Evolutionary conservation across 1,284 basidiomycete genomes (phyloP).

Genomic region (Marasmius sp.): DNA sequence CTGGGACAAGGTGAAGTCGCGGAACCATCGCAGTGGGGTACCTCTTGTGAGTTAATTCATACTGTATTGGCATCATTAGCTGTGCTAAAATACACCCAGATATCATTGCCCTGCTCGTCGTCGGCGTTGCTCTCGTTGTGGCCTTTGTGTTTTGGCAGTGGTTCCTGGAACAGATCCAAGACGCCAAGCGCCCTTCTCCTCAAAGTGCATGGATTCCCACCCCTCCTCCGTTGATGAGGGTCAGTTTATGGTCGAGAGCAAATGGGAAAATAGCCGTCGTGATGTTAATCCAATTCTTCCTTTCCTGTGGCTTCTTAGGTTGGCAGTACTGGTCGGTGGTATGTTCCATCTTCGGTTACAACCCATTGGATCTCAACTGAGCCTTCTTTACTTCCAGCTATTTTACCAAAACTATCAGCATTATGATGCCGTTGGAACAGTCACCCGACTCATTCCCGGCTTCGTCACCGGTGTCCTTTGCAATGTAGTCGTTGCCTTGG

Average conservation of each 20-base stretch:
- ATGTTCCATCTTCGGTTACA: conserved; percentile 11
- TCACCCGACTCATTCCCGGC: conserved; percentile 80
- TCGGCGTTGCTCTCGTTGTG: conserved; percentile 60
- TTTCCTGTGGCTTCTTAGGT: conserved; percentile 63
- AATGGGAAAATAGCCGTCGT: conserved; percentile 67
- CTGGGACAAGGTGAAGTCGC: conserved; percentile 56
- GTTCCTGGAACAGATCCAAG: conserved; percentile 50
- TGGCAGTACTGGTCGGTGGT: conserved; percentile 62
- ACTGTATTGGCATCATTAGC: background rate
- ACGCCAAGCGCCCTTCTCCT: conserved; percentile 30
- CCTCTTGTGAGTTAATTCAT: conserved; percentile 34
- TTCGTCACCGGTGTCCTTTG: conserved; percentile 67
- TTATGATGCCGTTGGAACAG: conserved; percentile 62
- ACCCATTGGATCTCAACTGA: background rate
- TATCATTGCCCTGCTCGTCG: conserved; percentile 62
- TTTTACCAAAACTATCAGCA: conserved; percentile 68
- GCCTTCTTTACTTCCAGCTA: conserved; percentile 34
- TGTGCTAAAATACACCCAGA: conserved; percentile 29
- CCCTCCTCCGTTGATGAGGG: conserved; percentile 68
- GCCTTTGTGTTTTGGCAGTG: conserved; percentile 72
- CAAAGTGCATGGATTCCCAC: conserved; percentile 30
- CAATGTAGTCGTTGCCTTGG: conserved; percentile 66
- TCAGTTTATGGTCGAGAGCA: conserved; percentile 65
- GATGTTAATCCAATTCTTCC: conserved; percentile 66
- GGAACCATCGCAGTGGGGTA: conserved; percentile 49